Evolutionary conservation across 2,329 filamentous ascomycete genomes (phyloP).

Genomic region (Pseudofabraea citricarpa): DNA sequence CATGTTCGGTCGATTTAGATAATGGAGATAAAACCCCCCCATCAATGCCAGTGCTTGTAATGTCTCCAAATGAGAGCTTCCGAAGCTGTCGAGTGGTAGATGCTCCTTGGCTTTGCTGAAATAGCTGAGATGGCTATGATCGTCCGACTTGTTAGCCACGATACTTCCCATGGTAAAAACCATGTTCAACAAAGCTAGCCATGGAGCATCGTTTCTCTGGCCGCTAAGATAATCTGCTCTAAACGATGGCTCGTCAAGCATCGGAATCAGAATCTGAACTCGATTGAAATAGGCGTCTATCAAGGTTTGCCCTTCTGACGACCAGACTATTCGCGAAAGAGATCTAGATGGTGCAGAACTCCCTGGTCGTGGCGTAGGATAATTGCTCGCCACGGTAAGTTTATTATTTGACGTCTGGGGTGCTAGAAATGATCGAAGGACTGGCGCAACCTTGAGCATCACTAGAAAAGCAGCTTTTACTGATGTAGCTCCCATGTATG

Average conservation of each 20-base stretch:
- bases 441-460: constrained; percentile 50
- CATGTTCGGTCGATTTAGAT: constrained; percentile 72
- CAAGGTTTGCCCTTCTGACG: constrained; percentile 61
- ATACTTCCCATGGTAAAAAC: constrained; percentile 73
- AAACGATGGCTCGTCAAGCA: constrained; percentile 69
- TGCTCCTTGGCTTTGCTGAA: constrained; percentile 65
- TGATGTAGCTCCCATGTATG: constrained; percentile 70
- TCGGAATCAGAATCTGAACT: constrained; percentile 66
- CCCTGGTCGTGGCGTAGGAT: constrained; percentile 27
- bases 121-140: constrained; percentile 64
- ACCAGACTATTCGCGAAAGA: constrained; percentile 43
- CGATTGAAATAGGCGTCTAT: constrained; percentile 74
- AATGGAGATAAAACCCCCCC: constrained; percentile 73
- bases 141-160: constrained; percentile 54
- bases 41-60: constrained; percentile 68
- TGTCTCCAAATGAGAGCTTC: constrained; percentile 67
- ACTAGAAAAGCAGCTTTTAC: constrained; percentile 71
- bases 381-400: constrained; percentile 16
- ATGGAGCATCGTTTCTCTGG: constrained; percentile 60
- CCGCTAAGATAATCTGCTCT: constrained; percentile 59
- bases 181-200: constrained; percentile 70
- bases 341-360: constrained; percentile 27
- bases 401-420: constrained; percentile 18
- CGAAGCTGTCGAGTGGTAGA: constrained; percentile 61
- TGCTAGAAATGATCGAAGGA: constrained; percentile 40